Conservation (phyloP, 805 yeast species). For the Saccharomycopsis malanga region DNA sequence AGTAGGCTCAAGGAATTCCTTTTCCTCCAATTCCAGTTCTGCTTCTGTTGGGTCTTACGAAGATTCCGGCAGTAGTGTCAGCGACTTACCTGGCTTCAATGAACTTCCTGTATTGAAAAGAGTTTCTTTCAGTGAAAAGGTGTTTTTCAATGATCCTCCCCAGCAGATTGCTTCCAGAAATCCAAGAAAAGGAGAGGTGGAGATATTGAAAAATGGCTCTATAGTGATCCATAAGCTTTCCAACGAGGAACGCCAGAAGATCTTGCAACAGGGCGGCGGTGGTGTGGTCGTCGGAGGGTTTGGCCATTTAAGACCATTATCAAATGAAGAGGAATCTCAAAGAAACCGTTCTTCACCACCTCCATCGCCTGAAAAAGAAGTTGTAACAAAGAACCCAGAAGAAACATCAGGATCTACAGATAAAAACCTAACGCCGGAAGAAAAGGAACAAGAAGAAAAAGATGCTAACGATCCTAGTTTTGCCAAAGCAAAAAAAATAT, state of each 20-base stretch:
- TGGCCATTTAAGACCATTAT: conserved; percentile 49
- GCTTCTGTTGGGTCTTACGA: neutral
- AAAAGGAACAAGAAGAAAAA: conserved; percentile 5
- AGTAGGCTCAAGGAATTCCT: neutral
- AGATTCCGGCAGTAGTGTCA: neutral
- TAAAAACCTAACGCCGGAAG: conserved; percentile 6
- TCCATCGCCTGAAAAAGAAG: neutral
- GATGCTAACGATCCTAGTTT: conserved; percentile 32
- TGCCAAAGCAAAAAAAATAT: conserved; percentile 28
- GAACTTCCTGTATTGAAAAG: conserved; percentile 42
- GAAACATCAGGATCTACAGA: conserved; percentile 6
- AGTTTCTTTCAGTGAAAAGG: conserved; percentile 72
- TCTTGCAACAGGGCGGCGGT: conserved; percentile 41
- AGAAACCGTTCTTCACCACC: neutral
- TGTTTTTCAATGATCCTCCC: conserved; percentile 77
- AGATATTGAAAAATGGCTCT: conserved; percentile 46
- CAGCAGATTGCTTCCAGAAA: conserved; percentile 79
- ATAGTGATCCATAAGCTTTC: conserved; percentile 48
- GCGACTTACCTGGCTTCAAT: conserved; percentile 35
- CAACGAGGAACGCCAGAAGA: conserved; percentile 45
- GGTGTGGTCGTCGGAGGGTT: conserved; percentile 79
- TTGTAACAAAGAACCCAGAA: neutral
- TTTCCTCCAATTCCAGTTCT: neutral
- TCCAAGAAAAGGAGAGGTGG: conserved; percentile 81
- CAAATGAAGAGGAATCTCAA: conserved; percentile 12